Base-by-base conservation (phyloP, 306 rosid species). In the peach (Prunus persica) region DNA sequence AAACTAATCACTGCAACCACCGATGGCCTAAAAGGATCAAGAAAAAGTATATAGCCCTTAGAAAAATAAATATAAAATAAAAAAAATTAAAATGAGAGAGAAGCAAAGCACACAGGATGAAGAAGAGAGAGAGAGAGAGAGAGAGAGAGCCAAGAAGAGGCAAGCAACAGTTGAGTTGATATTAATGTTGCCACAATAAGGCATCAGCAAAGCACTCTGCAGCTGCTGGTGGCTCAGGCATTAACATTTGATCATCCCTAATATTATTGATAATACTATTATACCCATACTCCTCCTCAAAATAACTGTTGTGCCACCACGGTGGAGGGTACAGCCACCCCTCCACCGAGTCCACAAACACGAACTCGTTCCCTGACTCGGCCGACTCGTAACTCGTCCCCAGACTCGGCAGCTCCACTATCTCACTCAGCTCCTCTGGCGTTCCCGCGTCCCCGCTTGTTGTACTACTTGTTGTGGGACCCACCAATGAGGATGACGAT, bases 401-500 rank as follows among this genome's bases (percentile, higher is more conserved):
- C 11, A 86, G 76, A 16, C 85, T 76, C 45, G 89, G 89, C 70
- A 86, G 76, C 80, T 91, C 89, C 72, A 95, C 93, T 50, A 95
- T 95, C 86, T 95, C 93, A 1, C 84, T 84, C 5, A 95, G 88
- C 67, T 92, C 97, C 73, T 95, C 98, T 41, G 89, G 79, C 10
- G 93, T 72, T 2, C 76, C 84, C 2, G 75, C 55, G 30, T 78
- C 85, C 2, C 49, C 79, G 10, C 74, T 27, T 22, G 61, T 38
- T 38, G 43, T 38, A 38, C 43, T 49, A 19, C 69, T 65, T 25
- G 69, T 34, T 6, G 27, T 10, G 43, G 43, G 43, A 38, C 50
- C 69, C 69, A 65, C 69, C 69, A 19, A 9, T 34, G 67, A 63
- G 12, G 45, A 30, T 28, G 69, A 65, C 3, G 83, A 78, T 0